phyloP scores from a whole-genome alignment of 164 flowering plant species.

The Sextonia rubra region DNA sequence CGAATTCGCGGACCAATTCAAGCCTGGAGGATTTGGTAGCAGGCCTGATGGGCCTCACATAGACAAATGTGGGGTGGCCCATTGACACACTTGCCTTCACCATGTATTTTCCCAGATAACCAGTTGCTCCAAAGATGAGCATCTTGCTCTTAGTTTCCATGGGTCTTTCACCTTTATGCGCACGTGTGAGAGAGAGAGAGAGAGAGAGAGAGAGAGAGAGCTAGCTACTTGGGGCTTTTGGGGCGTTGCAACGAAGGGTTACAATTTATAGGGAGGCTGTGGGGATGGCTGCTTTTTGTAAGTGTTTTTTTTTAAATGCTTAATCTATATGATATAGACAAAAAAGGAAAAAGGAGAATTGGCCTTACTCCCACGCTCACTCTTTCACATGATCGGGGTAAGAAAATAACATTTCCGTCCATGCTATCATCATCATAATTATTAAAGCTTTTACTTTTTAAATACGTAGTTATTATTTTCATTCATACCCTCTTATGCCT shows the following conservation, averaged over 20 bases:
- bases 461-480: too few species aligned
- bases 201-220: not conserved
- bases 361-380: too few species aligned
- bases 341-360: too few species aligned
- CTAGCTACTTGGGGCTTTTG: not conserved
- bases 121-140: constrained; percentile 40
- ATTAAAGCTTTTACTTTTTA: too few species aligned
- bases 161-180: not conserved
- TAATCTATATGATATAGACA: too few species aligned
- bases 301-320: too few species aligned
- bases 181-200: not conserved
- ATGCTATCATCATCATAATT: too few species aligned
- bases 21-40: constrained; percentile 15
- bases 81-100: constrained; percentile 30
- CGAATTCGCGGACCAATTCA: constrained; percentile 14
- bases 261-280: not conserved
- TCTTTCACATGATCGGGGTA: too few species aligned
- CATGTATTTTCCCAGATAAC: constrained; percentile 34
- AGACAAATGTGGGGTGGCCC: constrained; percentile 36
- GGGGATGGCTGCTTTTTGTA: not conserved
- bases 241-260: not conserved
- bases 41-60: constrained; percentile 21
- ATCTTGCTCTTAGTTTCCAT: constrained; percentile 25
- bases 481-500: too few species aligned
- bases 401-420: too few species aligned